These are phyloP conservation scores for Aspergillus sp. DNA, from an alignment of 2,329 filamentous ascomycete genomes.

Conservation along the genomic window DNA sequence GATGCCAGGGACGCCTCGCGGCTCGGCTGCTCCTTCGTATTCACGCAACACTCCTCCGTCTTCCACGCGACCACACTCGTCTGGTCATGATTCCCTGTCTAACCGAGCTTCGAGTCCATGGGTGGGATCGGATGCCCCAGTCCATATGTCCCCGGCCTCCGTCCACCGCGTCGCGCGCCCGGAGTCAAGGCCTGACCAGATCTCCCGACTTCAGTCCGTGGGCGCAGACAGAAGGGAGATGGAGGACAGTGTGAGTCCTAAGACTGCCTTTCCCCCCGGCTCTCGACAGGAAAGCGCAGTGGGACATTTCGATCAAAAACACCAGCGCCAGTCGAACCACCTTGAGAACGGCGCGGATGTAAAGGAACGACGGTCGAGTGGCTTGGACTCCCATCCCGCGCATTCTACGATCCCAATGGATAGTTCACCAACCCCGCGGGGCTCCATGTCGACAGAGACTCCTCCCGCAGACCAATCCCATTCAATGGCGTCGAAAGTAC, in stretches of 20 bases:
- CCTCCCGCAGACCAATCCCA: conserved; percentile 9
- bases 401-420: conserved; percentile 20
- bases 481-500: conserved; percentile 22
- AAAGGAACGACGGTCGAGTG: conserved; percentile 21
- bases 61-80: conserved; percentile 34
- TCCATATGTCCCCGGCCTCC: conserved; percentile 29
- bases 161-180: conserved; percentile 34
- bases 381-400: conserved; percentile 13
- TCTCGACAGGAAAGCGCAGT: conserved; percentile 29
- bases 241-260: conserved; percentile 75
- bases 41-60: conserved; percentile 34
- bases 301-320: conserved; percentile 24
- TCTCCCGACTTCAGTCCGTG: conserved; percentile 41
- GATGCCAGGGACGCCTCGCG: conserved; percentile 49
- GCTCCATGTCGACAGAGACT: conserved; percentile 15
- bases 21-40: conserved; percentile 39
- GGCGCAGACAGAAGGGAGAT: conserved; percentile 65
- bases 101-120: conserved; percentile 32
- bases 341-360: conserved; percentile 24
- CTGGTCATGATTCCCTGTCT: conserved; percentile 34
- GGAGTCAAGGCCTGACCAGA: conserved; percentile 38
- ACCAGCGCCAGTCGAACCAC: conserved; percentile 21
- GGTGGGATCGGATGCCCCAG: conserved; percentile 27
- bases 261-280: conserved; percentile 50
- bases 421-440: conserved; percentile 27